A percentile compares a stretch with the other conserved stretches of the same genome.
Evolutionary conservation across 2,329 filamentous ascomycete genomes (phyloP).

Genomic region (Botrytis porri): DNA sequence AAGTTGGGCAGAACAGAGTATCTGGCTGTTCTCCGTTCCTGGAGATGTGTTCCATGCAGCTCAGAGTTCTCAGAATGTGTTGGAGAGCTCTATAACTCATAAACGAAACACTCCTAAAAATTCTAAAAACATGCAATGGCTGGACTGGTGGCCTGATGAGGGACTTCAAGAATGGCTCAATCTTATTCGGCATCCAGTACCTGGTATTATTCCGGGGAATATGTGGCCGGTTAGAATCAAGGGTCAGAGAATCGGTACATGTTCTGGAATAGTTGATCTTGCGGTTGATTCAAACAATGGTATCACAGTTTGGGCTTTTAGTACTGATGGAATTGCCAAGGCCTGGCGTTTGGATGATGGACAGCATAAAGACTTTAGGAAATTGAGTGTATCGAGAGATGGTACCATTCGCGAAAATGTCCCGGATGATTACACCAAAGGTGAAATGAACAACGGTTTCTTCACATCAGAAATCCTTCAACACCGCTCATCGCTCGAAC

Average conservation of each 20-base stretch:
- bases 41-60: slow-evolving; percentile 50
- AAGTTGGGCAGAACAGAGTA: slow-evolving; percentile 40
- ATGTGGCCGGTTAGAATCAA: slow-evolving; percentile 50
- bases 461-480: slow-evolving; percentile 7
- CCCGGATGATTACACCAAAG: slow-evolving; percentile 22
- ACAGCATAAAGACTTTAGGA: slow-evolving; percentile 15
- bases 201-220: slow-evolving; percentile 31
- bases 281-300: slow-evolving; percentile 46
- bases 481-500: background rate
- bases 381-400: slow-evolving; percentile 32
- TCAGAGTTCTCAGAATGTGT: slow-evolving; percentile 23
- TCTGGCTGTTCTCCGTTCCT: slow-evolving; percentile 62
- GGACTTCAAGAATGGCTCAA: slow-evolving; percentile 39
- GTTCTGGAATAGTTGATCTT: slow-evolving; percentile 49
- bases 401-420: slow-evolving; percentile 33
- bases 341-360: slow-evolving; percentile 46
- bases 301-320: slow-evolving; percentile 53
- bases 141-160: slow-evolving; percentile 43
- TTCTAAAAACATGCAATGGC: slow-evolving; percentile 31
- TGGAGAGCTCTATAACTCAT: slow-evolving; percentile 21
- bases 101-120: slow-evolving; percentile 16
- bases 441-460: slow-evolving; percentile 18
- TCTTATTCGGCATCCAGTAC: slow-evolving; percentile 29
- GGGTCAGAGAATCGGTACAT: slow-evolving; percentile 48
- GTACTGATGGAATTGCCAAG: slow-evolving; percentile 43